phyloP scores from a whole-genome alignment of 768 basidiomycete species.

The Amanita inopinata region DNA sequence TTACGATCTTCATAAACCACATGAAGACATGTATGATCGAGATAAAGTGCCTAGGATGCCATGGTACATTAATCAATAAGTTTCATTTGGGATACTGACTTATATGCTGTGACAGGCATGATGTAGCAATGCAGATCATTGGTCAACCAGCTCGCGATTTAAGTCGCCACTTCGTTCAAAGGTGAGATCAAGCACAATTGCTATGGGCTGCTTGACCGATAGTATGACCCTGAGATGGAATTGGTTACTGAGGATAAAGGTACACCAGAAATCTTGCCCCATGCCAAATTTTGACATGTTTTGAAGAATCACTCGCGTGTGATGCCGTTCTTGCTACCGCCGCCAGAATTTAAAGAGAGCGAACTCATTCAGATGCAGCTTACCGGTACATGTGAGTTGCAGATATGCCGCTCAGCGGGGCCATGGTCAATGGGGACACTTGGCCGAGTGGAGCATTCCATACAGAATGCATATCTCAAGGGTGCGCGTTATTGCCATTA shows the following conservation, averaged over 20 bases:
- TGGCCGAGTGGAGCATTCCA: constrained; percentile 78
- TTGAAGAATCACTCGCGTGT: constrained; percentile 76
- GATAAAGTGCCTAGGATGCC: constrained; percentile 89
- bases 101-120: constrained; percentile 64
- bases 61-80: constrained; percentile 47
- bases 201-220: background rate
- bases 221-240: constrained; percentile 70
- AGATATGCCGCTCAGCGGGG: constrained; percentile 91
- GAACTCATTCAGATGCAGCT: constrained; percentile 75
- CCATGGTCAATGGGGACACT: constrained; percentile 95
- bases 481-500: constrained; percentile 31
- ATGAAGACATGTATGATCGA: constrained; percentile 94
- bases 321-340: constrained; percentile 92
- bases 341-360: constrained; percentile 79
- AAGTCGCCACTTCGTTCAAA: constrained; percentile 88
- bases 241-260: constrained; percentile 86
- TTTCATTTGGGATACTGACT: constrained; percentile 1
- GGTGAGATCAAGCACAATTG: constrained; percentile 32
- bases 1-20: constrained; percentile 75
- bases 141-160: constrained; percentile 95
- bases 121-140: constrained; percentile 91
- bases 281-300: background rate
- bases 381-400: constrained; percentile 94
- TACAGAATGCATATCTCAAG: constrained; percentile 90
- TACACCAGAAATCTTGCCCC: constrained; percentile 19